Evolutionary conservation across 805 yeast species (phyloP), one percentile per base, ranked within the genome.

Genomic region (Candida alai): DNA sequence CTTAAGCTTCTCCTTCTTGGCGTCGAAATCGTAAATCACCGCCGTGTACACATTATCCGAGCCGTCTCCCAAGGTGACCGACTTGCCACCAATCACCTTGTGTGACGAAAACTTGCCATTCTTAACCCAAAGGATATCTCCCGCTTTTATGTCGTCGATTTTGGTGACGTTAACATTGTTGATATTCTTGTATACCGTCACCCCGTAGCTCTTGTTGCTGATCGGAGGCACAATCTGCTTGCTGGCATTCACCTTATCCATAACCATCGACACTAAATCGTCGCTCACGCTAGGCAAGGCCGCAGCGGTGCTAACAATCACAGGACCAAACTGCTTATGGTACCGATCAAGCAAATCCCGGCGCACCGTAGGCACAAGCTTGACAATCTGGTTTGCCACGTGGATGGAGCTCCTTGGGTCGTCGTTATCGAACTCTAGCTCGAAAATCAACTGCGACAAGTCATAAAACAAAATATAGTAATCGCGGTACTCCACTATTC

Each of bases 71-170:
- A 79, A 67, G 5, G 72, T 73, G n/a, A 70, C 54, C 2, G 68
- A 48, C 44, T 62, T 63, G 33, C 49, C 42, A 5, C 56, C 53
- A 12, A 47, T 32, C 15, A 78, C 73, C 60, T 82, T 81, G 45
- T 80, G 85, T 5, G 79, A 74, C 42, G 74, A 76, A 59, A 90
- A 89, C 40, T 73, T 73, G 5, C 87, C 96, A 36, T 78, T 78
- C 48, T 80, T 74, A 42, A 87, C 73, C 33, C 87, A 84, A 26
- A 87, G 58, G 7, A 90, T 69, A 56, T 93, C 97, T 40, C 98
- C 98, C 0, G 94, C 80, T 30, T 74, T 69, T 35, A 88, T 73
- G 25, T 78, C 83, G 35, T 77, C 87, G 19, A 60, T 48, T 44
- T 73, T 78, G 11, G 69, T 59, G 5, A 77, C 72, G 35, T 51